Base-by-base conservation (phyloP, 2,329 filamentous ascomycete species). In the Apiospora malaysiana region DNA sequence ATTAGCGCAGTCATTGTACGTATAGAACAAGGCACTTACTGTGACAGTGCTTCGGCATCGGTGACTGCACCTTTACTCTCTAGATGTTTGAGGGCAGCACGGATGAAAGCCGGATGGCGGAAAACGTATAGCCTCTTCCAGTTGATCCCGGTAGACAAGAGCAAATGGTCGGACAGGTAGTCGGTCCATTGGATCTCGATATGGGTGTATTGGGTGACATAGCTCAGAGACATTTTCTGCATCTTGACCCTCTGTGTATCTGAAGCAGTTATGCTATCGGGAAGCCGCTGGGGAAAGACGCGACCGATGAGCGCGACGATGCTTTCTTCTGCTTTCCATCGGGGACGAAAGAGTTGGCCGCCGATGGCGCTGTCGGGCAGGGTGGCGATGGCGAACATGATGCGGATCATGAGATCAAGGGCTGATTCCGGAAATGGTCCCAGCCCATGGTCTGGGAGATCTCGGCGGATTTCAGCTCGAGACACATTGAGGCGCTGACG, bases 41-140 rank as follows among this genome's bases (percentile, higher is more conserved):
- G 63, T 4, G 37, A 42, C 18, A 42, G 21, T 45, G 23, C n/a
- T 8, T 42, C 7, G 1, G 21, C 23, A 25, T 43, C 37, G 37
- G n/a, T 21, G 23, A 43, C 16, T 23, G 10, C n/a, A 25, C 45
- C 40, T 25, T 49, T 59, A 2, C 21, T 40, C 23, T 40, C 42
- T 1, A 45, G 21, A 47, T 45, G 27, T 70, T n/a, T 9, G 5
- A 46, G n/a, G 69, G 51, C 18, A 43, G 21, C 27, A 9, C 18
- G 45, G 68, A 63, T 14, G 63, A 70, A 67, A 6, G 37, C 59
- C 18, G 69, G 69, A n/a, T 68, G 59, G 9, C 42, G 51, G 27
- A 70, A 70, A n/a, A 70, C 25, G 42, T 68, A 68, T n/a, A 70
- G 42, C 12, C 42, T 67, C 43, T 51, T 67, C 69, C 69, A 67